Percentiles rank a stretch among this genome's conserved stretches.
Conservation (phyloP, 2,329 filamentous ascomycete genomes). For the Aspergillus sp. region DNA sequence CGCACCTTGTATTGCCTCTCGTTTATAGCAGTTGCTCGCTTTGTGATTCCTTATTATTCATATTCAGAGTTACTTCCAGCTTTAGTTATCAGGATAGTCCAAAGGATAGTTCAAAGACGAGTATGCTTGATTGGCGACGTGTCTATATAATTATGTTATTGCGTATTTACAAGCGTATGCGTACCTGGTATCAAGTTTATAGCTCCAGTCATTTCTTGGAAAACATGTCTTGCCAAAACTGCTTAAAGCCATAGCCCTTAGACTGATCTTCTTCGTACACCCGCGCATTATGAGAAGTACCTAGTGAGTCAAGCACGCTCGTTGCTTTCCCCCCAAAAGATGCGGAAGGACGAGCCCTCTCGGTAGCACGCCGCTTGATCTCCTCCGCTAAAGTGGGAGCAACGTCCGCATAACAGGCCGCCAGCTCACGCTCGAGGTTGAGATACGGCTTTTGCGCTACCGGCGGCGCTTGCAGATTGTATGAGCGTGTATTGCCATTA, state of each 20-base stretch:
- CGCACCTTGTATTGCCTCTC: neutral
- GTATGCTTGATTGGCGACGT: neutral
- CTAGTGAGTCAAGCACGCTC: slow-evolving; percentile 63
- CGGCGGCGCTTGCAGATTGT: slow-evolving; percentile 92
- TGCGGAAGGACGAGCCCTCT: slow-evolving; percentile 42
- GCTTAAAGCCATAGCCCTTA: slow-evolving; percentile 75
- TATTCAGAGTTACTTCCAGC: neutral
- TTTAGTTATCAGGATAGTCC: neutral
- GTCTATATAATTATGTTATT: neutral
- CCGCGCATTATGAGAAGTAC: slow-evolving; percentile 47
- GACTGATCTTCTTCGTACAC: slow-evolving; percentile 73
- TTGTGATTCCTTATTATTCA: neutral
- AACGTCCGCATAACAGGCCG: slow-evolving; percentile 79
- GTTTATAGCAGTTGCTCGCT: neutral
- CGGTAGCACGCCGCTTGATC: slow-evolving; percentile 68
- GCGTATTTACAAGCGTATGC: neutral
- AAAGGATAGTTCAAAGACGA: neutral
- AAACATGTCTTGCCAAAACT: slow-evolving; percentile 87
- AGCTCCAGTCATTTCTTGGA: slow-evolving; percentile 20
- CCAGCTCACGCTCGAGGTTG: slow-evolving; percentile 76
- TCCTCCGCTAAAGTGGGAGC: slow-evolving; percentile 72
- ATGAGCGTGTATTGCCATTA: slow-evolving; percentile 77
- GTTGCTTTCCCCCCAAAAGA: slow-evolving; percentile 31
- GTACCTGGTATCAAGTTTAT: too few species aligned
- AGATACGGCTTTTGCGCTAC: slow-evolving; percentile 93